Evolutionary conservation across 306 rosid genomes (phyloP).

Genomic region (Cucumis hystrix): DNA sequence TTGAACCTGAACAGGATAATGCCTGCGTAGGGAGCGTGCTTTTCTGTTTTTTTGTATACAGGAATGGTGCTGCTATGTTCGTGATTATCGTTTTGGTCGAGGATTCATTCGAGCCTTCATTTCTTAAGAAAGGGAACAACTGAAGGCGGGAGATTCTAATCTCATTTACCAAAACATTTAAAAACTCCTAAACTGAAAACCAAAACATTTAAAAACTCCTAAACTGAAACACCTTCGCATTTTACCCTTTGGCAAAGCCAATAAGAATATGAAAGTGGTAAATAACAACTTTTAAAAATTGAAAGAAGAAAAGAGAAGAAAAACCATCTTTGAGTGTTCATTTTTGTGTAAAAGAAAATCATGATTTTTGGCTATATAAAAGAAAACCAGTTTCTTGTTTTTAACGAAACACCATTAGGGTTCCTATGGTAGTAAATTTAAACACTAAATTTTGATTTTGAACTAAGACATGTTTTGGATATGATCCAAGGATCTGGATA

Average conservation of each 20-base stretch:
- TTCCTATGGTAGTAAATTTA: too few species aligned
- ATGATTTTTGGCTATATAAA: background rate
- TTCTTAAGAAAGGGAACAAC: background rate
- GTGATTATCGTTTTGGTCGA: slow-evolving; percentile 18
- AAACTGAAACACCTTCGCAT: background rate
- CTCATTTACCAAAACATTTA: background rate
- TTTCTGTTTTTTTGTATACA: slow-evolving; percentile 40
- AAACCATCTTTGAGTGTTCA: too few species aligned
- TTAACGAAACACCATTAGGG: too few species aligned
- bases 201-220: background rate
- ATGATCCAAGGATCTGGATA: too few species aligned
- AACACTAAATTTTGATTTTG: too few species aligned
- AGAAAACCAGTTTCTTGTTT: background rate
- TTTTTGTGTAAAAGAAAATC: background rate
- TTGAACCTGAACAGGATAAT: slow-evolving; percentile 99
- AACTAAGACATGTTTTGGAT: too few species aligned
- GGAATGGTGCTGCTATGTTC: slow-evolving; percentile 18
- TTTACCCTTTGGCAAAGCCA: background rate
- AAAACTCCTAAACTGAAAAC: background rate
- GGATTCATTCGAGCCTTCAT: background rate
- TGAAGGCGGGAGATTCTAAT: background rate
- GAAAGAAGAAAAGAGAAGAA: too few species aligned
- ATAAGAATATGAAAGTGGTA: background rate
- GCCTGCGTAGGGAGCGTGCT: slow-evolving; percentile 99
- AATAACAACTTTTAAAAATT: background rate